phyloP scores from a whole-genome alignment of 148 eudicot genomes.

The Spergularia marina region DNA sequence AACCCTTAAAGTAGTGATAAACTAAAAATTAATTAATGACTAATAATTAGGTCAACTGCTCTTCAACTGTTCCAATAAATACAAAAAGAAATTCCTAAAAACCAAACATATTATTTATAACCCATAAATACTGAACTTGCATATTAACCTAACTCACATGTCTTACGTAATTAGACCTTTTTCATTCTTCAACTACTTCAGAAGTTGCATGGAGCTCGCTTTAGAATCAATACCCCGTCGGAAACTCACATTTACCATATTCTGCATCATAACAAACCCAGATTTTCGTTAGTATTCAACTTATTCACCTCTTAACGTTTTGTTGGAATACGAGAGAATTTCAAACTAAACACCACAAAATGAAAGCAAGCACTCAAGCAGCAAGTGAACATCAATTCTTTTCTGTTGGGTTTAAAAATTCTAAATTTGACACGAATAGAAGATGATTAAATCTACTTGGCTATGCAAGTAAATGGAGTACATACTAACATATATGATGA shows the following conservation, averaged over 20 bases:
- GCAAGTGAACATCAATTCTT: too few species aligned
- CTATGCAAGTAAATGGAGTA: too few species aligned
- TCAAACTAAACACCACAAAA: too few species aligned
- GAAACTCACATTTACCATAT: conserved; percentile 62
- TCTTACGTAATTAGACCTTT: neutral
- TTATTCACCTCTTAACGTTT: too few species aligned
- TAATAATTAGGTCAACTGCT: conserved; percentile 18
- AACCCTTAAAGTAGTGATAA: neutral
- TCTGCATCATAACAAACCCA: conserved; percentile 38
- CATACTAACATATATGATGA: too few species aligned
- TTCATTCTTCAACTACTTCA: conserved; percentile 1
- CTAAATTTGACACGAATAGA: too few species aligned
- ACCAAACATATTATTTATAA: neutral
- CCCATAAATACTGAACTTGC: neutral
- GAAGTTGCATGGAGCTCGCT: neutral
- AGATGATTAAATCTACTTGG: too few species aligned
- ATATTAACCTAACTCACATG: conserved; percentile 16
- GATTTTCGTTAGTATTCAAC: neutral
- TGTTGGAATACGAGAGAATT: too few species aligned
- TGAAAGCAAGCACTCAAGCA: too few species aligned
- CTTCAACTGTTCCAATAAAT: conserved; percentile 7
- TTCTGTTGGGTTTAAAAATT: too few species aligned
- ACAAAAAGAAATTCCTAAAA: neutral
- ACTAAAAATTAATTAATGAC: neutral
- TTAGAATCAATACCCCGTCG: conserved; percentile 39